These are phyloP conservation scores for Glebionis coronaria DNA, from an alignment of 129 eudicot species.

Conservation along the genomic window DNA sequence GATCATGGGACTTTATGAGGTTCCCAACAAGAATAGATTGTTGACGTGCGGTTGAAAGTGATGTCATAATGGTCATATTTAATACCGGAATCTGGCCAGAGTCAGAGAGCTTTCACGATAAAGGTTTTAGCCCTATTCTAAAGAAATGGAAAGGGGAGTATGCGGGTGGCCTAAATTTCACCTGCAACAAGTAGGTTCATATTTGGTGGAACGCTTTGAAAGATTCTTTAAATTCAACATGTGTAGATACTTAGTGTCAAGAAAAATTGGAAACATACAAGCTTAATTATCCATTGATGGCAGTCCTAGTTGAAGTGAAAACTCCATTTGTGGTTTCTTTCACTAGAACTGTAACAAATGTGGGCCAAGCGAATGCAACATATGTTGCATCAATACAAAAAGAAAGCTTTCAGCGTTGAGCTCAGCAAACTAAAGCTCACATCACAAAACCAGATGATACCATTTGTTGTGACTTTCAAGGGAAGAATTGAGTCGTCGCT, in stretches of 20 bases:
- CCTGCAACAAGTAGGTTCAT: slow-evolving; percentile 21
- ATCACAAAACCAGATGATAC: no score
- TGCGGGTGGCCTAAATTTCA: no score
- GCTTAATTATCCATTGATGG: slow-evolving; percentile 24
- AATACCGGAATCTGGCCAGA: no score
- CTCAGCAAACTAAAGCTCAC: slow-evolving; percentile 30
- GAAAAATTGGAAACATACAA: not conserved
- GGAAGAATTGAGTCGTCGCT: no score
- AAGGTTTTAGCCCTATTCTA: no score
- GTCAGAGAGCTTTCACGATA: no score
- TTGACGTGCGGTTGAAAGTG: slow-evolving; percentile 17
- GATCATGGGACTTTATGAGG: slow-evolving; percentile 57
- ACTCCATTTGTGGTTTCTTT: slow-evolving; percentile 29
- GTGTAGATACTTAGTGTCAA: slow-evolving; percentile 15
- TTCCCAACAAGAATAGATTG: slow-evolving; percentile 9
- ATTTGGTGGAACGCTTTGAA: slow-evolving; percentile 1
- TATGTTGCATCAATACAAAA: slow-evolving; percentile 26
- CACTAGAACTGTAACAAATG: slow-evolving; percentile 40
- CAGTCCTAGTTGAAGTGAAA: slow-evolving; percentile 9
- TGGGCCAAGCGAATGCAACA: slow-evolving; percentile 30
- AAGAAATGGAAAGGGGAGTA: no score
- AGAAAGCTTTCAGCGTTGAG: slow-evolving; percentile 15
- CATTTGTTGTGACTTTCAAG: no score
- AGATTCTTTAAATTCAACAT: not conserved
- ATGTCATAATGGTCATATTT: slow-evolving; percentile 36